These are phyloP conservation scores for Balansia obtecta DNA, from an alignment of 2,329 filamentous ascomycete genomes.

Conservation along the genomic window DNA sequence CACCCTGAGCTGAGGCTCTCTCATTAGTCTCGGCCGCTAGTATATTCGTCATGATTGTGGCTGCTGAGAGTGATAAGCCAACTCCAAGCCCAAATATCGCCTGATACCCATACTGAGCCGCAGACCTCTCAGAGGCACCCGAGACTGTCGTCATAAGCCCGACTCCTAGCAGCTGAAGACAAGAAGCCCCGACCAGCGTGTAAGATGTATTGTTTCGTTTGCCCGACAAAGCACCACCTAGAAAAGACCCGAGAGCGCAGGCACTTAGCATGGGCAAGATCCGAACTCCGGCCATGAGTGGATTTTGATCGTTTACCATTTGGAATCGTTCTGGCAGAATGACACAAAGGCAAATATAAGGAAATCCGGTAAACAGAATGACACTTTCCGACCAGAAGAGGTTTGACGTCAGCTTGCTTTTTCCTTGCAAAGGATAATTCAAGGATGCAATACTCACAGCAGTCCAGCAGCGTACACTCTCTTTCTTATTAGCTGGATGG, in stretches of 20 bases:
- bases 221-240: slow-evolving; percentile 40
- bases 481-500: slow-evolving; percentile 32
- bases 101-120: slow-evolving; percentile 40
- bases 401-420: neutral
- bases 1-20: slow-evolving; percentile 45
- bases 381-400: slow-evolving; percentile 22
- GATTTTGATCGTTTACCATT: slow-evolving; percentile 40
- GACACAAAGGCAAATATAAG: slow-evolving; percentile 45
- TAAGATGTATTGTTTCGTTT: slow-evolving; percentile 40
- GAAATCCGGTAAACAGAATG: slow-evolving; percentile 43
- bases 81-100: slow-evolving; percentile 46
- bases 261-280: slow-evolving; percentile 45
- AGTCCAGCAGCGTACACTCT: slow-evolving; percentile 39
- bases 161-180: slow-evolving; percentile 39
- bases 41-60: slow-evolving; percentile 45
- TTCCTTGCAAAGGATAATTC: neutral
- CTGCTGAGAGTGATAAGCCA: slow-evolving; percentile 43
- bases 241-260: slow-evolving; percentile 43
- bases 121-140: slow-evolving; percentile 18
- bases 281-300: slow-evolving; percentile 42
- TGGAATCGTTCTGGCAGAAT: slow-evolving; percentile 49
- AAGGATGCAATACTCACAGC: slow-evolving; percentile 25
- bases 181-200: slow-evolving; percentile 35
- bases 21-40: slow-evolving; percentile 34
- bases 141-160: slow-evolving; percentile 35